Conservation (phyloP, 2,329 filamentous ascomycete genomes). For the Colletotrichum sublineola region DNA sequence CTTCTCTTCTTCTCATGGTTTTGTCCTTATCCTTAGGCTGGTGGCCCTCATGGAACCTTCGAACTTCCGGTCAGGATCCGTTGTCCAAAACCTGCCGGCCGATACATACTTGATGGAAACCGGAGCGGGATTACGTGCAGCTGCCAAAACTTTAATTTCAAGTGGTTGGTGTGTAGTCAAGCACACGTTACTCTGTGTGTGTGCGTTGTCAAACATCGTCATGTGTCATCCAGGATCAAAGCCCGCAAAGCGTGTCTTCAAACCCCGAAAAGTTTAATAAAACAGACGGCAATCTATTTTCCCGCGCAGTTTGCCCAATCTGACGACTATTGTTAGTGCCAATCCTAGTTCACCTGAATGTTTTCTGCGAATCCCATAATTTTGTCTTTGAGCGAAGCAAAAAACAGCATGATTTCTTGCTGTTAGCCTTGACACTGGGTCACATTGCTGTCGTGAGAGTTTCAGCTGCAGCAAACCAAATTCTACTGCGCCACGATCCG, state of each 20-base stretch:
- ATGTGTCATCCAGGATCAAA: constrained; percentile 41
- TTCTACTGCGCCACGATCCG: constrained; percentile 25
- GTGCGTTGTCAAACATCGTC: constrained; percentile 37
- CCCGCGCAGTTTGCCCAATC: constrained; percentile 12
- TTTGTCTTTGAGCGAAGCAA: constrained; percentile 6
- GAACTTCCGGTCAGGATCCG: constrained; percentile 31
- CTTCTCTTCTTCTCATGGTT: neutral
- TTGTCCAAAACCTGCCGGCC: constrained; percentile 31
- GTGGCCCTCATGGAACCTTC: constrained; percentile 27
- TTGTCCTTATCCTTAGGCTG: neutral
- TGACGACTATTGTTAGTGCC: constrained; percentile 16
- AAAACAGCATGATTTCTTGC: neutral
- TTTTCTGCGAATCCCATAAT: constrained; percentile 26
- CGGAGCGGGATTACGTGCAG: constrained; percentile 41
- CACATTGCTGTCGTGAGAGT: constrained; percentile 20
- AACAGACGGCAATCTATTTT: neutral
- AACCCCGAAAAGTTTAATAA: constrained; percentile 39
- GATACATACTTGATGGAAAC: constrained; percentile 16
- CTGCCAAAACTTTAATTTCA: constrained; percentile 38
- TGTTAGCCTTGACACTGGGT: neutral
- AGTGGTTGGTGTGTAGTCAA: constrained; percentile 23
- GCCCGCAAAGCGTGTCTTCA: constrained; percentile 39
- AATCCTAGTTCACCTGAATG: constrained; percentile 27
- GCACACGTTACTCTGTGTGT: constrained; percentile 10
- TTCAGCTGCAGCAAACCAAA: constrained; percentile 15